Evolutionary conservation across 768 basidiomycete genomes (phyloP).

Genomic region (Tulasnella sp.): DNA sequence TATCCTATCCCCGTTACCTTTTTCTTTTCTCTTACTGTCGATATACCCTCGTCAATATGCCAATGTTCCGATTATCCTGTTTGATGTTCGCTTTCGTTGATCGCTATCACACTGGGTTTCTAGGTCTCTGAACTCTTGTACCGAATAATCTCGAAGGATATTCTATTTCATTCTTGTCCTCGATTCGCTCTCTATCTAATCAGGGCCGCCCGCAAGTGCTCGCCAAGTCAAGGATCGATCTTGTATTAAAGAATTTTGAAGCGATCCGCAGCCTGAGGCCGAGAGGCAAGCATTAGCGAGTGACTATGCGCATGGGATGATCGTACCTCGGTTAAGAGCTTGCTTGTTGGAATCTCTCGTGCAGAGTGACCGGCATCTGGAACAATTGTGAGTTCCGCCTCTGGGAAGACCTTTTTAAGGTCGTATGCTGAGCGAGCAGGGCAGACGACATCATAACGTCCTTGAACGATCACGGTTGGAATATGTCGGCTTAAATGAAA

Average conservation of each 20-base stretch:
- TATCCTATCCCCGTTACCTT: neutral
- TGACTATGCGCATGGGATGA: too few relatives aligned
- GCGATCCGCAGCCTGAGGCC: neutral
- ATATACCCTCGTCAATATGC: neutral
- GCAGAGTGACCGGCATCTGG: constrained; percentile 83
- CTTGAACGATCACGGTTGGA: constrained; percentile 71
- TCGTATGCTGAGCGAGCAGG: constrained; percentile 76
- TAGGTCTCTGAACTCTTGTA: neutral
- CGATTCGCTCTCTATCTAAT: neutral
- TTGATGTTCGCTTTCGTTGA: neutral
- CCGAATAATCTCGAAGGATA: neutral
- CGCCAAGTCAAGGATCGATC: neutral
- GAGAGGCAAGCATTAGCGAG: neutral
- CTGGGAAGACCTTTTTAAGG: constrained; percentile 75
- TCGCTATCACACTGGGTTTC: neutral
- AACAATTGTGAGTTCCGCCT: constrained; percentile 61
- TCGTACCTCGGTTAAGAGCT: constrained; percentile 57
- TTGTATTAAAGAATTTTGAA: neutral
- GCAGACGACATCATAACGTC: constrained; percentile 78
- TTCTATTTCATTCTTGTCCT: neutral
- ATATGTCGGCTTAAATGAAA: constrained; percentile 64
- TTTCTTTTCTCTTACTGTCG: neutral
- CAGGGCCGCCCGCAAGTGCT: too few relatives aligned
- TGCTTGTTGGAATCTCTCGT: constrained; percentile 57
- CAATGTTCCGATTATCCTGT: neutral